Evolutionary conservation across 2,329 filamentous ascomycete species (phyloP).

Genomic region (Exophiala lecanii-corni): DNA sequence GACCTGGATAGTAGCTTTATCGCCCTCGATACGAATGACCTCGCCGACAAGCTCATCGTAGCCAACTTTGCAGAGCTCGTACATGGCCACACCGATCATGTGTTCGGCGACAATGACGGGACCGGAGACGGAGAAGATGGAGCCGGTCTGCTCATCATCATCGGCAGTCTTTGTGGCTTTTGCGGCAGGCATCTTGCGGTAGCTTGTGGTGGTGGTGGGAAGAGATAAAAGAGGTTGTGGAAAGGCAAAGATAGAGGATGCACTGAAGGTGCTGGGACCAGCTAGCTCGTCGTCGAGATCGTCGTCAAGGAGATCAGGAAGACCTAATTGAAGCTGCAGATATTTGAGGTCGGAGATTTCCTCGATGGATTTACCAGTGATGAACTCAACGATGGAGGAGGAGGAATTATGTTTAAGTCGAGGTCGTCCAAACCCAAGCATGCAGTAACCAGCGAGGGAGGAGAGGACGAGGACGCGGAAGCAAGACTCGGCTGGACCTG

Average conservation of each 20-base stretch:
- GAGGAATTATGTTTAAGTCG: slow-evolving; percentile 16
- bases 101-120: slow-evolving; percentile 96
- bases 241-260: slow-evolving; percentile 27
- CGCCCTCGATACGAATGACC: slow-evolving; percentile 93
- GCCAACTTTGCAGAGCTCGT: slow-evolving; percentile 94
- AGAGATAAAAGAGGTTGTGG: slow-evolving; percentile 27
- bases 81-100: slow-evolving; percentile 99
- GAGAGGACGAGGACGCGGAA: not conserved
- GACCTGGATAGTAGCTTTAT: slow-evolving; percentile 96
- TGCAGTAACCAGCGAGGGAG: slow-evolving; percentile 8
- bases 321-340: slow-evolving; percentile 21
- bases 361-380: slow-evolving; percentile 48
- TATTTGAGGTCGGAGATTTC: slow-evolving; percentile 30
- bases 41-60: slow-evolving; percentile 90
- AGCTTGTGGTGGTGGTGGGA: slow-evolving; percentile 27
- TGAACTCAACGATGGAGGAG: slow-evolving; percentile 52
- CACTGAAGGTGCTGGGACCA: slow-evolving; percentile 34
- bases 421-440: slow-evolving; percentile 24
- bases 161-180: slow-evolving; percentile 39
- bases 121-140: slow-evolving; percentile 69
- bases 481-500: not conserved
- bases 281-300: slow-evolving; percentile 36
- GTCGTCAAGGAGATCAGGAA: slow-evolving; percentile 32
- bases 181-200: slow-evolving; percentile 40
- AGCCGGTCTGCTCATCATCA: slow-evolving; percentile 53